Evolutionary conservation across 345 rosid species (phyloP), one percentile per base, ranked within the genome.

Genomic region (Rhodamnia rubescens): DNA sequence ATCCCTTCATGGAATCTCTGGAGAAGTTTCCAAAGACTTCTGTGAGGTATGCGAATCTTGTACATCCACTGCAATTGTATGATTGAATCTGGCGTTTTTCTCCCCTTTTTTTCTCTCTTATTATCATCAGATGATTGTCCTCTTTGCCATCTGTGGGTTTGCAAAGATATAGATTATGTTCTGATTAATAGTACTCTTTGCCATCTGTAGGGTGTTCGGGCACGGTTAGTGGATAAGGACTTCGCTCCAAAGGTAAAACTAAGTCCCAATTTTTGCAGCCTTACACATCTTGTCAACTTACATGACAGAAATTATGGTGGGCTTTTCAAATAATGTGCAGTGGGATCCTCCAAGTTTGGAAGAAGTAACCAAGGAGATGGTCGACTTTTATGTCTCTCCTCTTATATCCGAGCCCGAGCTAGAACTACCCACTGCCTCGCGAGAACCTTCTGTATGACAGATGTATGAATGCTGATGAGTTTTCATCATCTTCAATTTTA

Each of bases 161-260:
- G 10, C 42, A 61, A 14, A 44, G 21, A 81, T 74, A 7, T 42
- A 22, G 6, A 36, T 83, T 20, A 1, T 5, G 64, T 87, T 59
- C 74, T 29, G 0, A 27, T 59, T 3, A 27, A 59, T 27, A 59
- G 8, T 59, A 2, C 74, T 27, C 20, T 13, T 59, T 7, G 74
- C 74, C 5, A 1, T 82, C n/a, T 26, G 50, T 81, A 95, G 98
- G 99, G 99, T 85, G 91, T 94, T 69, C 92, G 97, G 3, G 95
- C 99, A 50, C 91, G 94, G 36, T 89, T 97, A 80, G 91, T 96
- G 85, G 98, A 97, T 82, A 97, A 92, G 88, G 99, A 97, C 88
- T 97, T 96, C 86, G 92, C 98, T 89, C 99, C 99, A 81, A 93
- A 97, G 99, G 98, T 94, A 81, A 32, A 29, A 27, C 15, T 7